Evolutionary conservation across 768 basidiomycete species (phyloP).

Genomic region (Collybiopsis confluens): DNA sequence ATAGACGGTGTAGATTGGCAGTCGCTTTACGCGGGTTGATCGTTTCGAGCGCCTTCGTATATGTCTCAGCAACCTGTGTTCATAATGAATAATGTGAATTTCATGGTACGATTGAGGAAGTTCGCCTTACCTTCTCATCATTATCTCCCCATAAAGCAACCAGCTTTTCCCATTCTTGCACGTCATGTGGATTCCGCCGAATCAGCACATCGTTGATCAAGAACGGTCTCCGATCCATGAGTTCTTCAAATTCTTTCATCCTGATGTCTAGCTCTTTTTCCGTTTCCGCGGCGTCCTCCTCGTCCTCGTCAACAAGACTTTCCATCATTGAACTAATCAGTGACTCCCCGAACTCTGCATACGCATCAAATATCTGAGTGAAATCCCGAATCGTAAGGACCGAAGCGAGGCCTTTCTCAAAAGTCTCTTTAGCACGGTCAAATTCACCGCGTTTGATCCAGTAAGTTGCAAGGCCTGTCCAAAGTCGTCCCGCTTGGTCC

Average conservation of each 20-base stretch:
- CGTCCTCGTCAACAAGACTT: conserved; percentile 74
- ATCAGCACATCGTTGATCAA: conserved; percentile 93
- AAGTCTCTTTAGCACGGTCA: conserved; percentile 81
- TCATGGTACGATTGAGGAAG: not conserved
- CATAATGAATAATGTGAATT: not conserved
- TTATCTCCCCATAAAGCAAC: conserved; percentile 90
- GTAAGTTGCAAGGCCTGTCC: conserved; percentile 95
- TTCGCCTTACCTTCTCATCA: conserved; percentile 75
- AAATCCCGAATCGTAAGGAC: conserved; percentile 96
- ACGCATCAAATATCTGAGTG: conserved; percentile 95
- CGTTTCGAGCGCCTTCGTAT: conserved; percentile 83
- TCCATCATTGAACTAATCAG: conserved; percentile 90
- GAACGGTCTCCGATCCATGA: conserved; percentile 95
- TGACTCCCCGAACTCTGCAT: conserved; percentile 90
- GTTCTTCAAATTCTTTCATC: conserved; percentile 90
- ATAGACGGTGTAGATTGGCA: conserved; percentile 84
- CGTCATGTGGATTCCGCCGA: conserved; percentile 93
- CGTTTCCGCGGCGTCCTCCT: conserved; percentile 69
- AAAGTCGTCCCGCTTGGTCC: conserved; percentile 94
- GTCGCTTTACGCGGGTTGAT: conserved; percentile 87
- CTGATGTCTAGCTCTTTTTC: conserved; percentile 81
- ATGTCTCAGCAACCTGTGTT: conserved; percentile 84
- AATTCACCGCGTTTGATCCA: conserved; percentile 99
- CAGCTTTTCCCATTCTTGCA: conserved; percentile 99
- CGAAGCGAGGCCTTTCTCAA: conserved; percentile 78